These are phyloP conservation scores for Primulina huaijiensis DNA, from an alignment of 257 asterid genomes.

Conservation along the genomic window DNA sequence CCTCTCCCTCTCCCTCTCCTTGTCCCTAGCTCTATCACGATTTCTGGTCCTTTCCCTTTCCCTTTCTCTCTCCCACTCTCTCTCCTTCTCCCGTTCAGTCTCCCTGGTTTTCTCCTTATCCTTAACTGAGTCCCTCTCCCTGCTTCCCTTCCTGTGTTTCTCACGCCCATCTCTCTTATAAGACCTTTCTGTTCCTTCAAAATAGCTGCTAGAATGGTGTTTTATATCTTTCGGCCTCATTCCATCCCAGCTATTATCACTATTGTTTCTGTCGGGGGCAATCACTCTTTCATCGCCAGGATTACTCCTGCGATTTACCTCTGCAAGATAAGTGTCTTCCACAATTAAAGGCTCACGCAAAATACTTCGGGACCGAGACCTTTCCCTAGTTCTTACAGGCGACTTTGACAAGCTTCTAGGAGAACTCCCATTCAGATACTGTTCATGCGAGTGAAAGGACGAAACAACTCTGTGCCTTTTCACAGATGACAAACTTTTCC, in stretches of 20 bases:
- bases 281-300: constrained; percentile 48
- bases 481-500: constrained; percentile 37
- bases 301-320: constrained; percentile 36
- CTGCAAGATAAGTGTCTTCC: constrained; percentile 37
- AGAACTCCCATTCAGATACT: constrained; percentile 36
- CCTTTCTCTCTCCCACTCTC: constrained; percentile 39
- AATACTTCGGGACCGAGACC: constrained; percentile 67
- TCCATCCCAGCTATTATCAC: constrained; percentile 46
- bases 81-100: constrained; percentile 33
- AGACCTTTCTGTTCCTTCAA: constrained; percentile 41
- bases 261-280: constrained; percentile 32
- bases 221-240: constrained; percentile 51
- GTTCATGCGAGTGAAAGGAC: constrained; percentile 35
- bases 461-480: constrained; percentile 31
- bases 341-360: constrained; percentile 43
- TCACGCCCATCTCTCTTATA: constrained; percentile 44
- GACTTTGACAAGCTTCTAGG: constrained; percentile 41
- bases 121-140: constrained; percentile 39
- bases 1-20: constrained; percentile 30
- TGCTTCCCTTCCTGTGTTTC: constrained; percentile 51
- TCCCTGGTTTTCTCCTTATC: constrained; percentile 43
- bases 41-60: constrained; percentile 33
- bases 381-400: constrained; percentile 55
- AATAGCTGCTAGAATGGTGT: constrained; percentile 51
- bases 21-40: constrained; percentile 36